Evolutionary conservation across 306 rosid species (phyloP).

Genomic region (Mimosa pudica): DNA sequence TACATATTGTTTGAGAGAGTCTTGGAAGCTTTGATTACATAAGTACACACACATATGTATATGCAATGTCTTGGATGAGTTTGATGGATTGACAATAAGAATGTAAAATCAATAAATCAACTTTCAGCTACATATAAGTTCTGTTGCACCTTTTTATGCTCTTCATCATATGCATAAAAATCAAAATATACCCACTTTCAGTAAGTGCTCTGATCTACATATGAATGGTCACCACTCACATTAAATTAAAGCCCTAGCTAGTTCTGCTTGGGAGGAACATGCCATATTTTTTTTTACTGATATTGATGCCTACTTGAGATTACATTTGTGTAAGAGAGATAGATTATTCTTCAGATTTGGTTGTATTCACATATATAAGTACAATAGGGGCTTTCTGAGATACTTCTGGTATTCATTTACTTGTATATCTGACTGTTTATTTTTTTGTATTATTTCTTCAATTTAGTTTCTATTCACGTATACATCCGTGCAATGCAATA

Average conservation of each 20-base stretch:
- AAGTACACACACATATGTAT: background rate
- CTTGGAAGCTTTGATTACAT: slow-evolving; percentile 23
- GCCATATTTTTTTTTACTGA: background rate
- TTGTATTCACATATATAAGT: slow-evolving; percentile 5
- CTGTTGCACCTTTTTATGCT: slow-evolving; percentile 38
- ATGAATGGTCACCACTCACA: background rate
- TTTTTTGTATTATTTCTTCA: background rate
- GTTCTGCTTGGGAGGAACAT: slow-evolving; percentile 18
- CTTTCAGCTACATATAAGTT: slow-evolving; percentile 35
- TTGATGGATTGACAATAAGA: slow-evolving; percentile 28
- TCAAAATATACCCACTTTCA: slow-evolving; percentile 38
- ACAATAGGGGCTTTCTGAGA: background rate
- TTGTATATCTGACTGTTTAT: background rate
- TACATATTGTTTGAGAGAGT: slow-evolving; percentile 8
- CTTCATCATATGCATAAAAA: slow-evolving; percentile 7
- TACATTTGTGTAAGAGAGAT: background rate
- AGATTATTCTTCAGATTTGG: slow-evolving; percentile 6
- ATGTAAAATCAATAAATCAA: slow-evolving; percentile 48
- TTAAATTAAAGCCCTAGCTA: slow-evolving; percentile 25
- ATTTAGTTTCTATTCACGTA: background rate
- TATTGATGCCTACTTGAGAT: background rate
- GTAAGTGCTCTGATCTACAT: slow-evolving; percentile 46
- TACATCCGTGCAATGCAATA: background rate
- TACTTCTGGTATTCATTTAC: too few relatives aligned
- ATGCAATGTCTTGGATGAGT: slow-evolving; percentile 34